Evolutionary conservation across 2,329 filamentous ascomycete genomes (phyloP), one percentile per base, ranked within the genome.

Genomic region (Chaetoscypha palmicola): DNA sequence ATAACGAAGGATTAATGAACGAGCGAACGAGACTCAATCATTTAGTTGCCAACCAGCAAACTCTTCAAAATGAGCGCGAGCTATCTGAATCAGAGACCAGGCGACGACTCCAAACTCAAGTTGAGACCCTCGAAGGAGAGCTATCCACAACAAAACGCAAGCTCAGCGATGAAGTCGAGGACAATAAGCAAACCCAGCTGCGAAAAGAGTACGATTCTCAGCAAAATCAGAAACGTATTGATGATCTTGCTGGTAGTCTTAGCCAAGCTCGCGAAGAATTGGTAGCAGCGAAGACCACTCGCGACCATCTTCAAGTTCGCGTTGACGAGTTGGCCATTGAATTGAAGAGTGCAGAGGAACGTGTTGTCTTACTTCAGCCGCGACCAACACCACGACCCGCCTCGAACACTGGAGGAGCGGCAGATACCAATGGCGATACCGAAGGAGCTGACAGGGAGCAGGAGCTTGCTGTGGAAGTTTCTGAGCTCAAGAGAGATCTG

Each of bases 291-390:
- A 95, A 94, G 71, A 95, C 91, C 1, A 86, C 80, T 36, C 81
- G 85, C 37, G 91, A 97, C 62, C 86, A 96, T 62, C 73, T 98
- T 2, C 90, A 97, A 63, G 78, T 82, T 24, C 79, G 90, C 45
- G 87, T 95, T 2, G 86, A 94, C 53, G 91, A 97, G 66, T 69
- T 98, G 43, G 84, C 83, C 20, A 85, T 94, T 45, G 88, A 97
- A 61, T 71, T 97, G 20, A 84, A 85, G 55, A 89, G 84, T 58
- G 88, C 90, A 0, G 89, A 97, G 62, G 92, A 97, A 64, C 84
- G 89, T 39, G 75, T 86, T 4, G 81, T 86, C 53, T 77, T 89
- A 22, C 71, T 96, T 43, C 87, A 92, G 53, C 83, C 87, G n/a
- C 78, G 83, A 45, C 83, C 85, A 3, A 86, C 81, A 1, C 73